phyloP scores from a whole-genome alignment of 179 eudicot genomes.

The Camellia oleifera region DNA sequence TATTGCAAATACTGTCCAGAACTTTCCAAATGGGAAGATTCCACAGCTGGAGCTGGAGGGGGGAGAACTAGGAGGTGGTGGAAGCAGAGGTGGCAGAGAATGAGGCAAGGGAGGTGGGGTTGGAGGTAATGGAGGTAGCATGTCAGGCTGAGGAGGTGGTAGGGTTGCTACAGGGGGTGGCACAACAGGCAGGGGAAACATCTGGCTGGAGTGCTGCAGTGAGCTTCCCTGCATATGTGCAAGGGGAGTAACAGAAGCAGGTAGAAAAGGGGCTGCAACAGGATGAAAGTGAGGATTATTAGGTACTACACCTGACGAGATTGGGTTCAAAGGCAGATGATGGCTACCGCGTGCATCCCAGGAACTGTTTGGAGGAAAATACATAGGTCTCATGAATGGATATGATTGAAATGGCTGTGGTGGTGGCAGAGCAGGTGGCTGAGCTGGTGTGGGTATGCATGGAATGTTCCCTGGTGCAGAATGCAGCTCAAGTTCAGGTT shows the following conservation, averaged over 20 bases:
- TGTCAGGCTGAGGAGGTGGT: constrained; percentile 53
- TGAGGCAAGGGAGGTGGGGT: constrained; percentile 40
- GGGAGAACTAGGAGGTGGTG: constrained; percentile 65
- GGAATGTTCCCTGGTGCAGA: constrained; percentile 39
- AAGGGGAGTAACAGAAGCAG: constrained; percentile 76
- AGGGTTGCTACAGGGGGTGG: constrained; percentile 51
- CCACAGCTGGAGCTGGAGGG: constrained; percentile 45
- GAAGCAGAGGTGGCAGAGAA: constrained; percentile 41
- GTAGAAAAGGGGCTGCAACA: constrained; percentile 58
- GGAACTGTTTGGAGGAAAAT: constrained; percentile 59
- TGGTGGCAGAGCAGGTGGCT: constrained; percentile 41
- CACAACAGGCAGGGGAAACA: constrained; percentile 43
- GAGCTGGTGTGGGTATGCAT: constrained; percentile 39
- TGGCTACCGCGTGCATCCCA: constrained; percentile 72
- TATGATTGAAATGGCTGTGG: constrained; percentile 56
- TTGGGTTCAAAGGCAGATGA: constrained; percentile 42
- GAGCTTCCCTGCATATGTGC: constrained; percentile 61
- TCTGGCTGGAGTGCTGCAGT: constrained; percentile 51
- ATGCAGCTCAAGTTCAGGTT: constrained; percentile 46
- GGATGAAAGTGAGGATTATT: constrained; percentile 41
- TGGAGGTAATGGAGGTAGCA: constrained; percentile 53
- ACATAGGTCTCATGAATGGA: constrained; percentile 53
- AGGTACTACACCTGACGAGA: constrained; percentile 38
- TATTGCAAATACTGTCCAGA: constrained; percentile 28
- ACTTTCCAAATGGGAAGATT: constrained; percentile 31